Evolutionary conservation across 2,329 filamentous ascomycete species (phyloP), one percentile per base, ranked within the genome.

Genomic region (Cladophialophora bantiana): DNA sequence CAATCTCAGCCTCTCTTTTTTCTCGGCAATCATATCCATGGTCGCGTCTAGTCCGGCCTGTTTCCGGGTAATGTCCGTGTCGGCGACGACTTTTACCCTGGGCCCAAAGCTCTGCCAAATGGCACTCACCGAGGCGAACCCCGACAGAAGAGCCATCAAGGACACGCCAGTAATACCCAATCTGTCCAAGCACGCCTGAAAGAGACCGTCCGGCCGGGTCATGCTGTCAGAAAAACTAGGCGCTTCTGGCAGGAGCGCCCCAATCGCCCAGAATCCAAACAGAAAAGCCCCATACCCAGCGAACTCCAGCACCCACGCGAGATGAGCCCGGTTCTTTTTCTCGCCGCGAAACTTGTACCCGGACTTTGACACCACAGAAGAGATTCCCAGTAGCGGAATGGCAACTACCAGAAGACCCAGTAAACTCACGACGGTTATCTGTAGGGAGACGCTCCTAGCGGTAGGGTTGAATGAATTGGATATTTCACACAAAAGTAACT

Each of bases 81-180:
- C 92, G 0, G 89, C 89, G 18, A 93, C 86, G 3, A 86, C 86
- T 35, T 85, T 83, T 54, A 86, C 81, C 45, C 85, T 86, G 35
- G 88, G 87, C 31, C 88, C 86, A 78, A 96, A 92, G 0, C 88
- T 92, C 75, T 96, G 90, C 92, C 93, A 96, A 1, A 93, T 88
- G 1, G 91, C 90, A 31, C 91, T 94, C 38, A 96, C 90, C n/a
- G 92, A 92, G 5, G 93, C 93, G 74, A 96, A 96, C 0, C 93
- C 93, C 6, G 92, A 92, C n/a, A 96, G 82, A 13, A 94, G 84
- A 15, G 92, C 93, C 92, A 96, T 96, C 61, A 95, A 80, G 56
- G 90, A 89, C 64, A 95, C 93, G 3, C 93, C 93, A 69, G 96
- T 92, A 48, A 96, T 89, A 12, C 92, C 93, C 32, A 96, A 88